Base-by-base conservation (phyloP, 2,329 filamentous ascomycete genomes). In the Teratosphaeriaceae sp. region DNA sequence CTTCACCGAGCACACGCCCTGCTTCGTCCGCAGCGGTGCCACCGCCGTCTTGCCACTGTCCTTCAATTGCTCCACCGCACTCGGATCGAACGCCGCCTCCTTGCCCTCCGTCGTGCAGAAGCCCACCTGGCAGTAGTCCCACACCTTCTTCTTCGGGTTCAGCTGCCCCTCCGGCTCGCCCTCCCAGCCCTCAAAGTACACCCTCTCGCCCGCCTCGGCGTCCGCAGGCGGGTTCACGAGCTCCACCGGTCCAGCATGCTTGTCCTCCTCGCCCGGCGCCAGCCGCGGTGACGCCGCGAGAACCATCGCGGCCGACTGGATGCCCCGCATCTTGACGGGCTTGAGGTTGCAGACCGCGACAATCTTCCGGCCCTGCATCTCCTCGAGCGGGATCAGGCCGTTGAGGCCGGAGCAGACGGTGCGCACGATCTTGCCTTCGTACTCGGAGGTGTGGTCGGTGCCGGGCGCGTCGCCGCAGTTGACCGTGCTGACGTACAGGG, bases 61-160 rank as follows among this genome's bases (percentile, higher is more conserved):
- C 59, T 83, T 81, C 46, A 90, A 71, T 66, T 84, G 80, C 67
- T 86, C 83, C 26, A 95, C 86, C 35, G 73, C 80, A 34, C 69
- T 75, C 2, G 85, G 85, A 59, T 97, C 85, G 62, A 97, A 98
- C 0, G 77, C 88, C 26, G 95, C 90, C 67, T 89, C 85, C 40
- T 90, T 73, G 36, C 66, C 68, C 6, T 84, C 83, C 1, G 84
- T 94, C 6, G 90, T 98, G 22, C 86, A 94, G 71, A 97, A 97
- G 0, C 90, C 92, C 1, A 89, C 88, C 75, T 97, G 90, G 69
- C 95, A 87, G 8, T 78, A 87, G 75, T 98, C 92, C 89, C 90
- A 97, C 48, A 97, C 74, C 82, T 97, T 97, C 82, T 97, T 98
- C 83, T 98, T 98, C 45, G 92, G 92, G 76, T 97, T 98, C 45